phyloP scores from a whole-genome alignment of 2,329 filamentous ascomycete species.

The Penicillium sp. region DNA sequence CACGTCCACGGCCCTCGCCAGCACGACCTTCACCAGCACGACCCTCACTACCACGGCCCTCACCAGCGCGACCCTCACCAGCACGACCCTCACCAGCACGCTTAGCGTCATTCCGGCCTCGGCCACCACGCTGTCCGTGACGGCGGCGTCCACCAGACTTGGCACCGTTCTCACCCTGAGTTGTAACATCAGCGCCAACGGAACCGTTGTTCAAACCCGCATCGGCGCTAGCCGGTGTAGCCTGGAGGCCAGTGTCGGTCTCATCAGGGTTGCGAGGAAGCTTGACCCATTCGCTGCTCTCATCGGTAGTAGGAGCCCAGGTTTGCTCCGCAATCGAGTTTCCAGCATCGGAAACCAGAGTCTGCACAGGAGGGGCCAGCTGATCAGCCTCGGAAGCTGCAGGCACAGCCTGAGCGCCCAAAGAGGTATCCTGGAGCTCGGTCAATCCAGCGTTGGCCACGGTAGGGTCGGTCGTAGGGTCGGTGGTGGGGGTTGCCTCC shows the following conservation, averaged over 20 bases:
- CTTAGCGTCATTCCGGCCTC: conserved; percentile 37
- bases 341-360: conserved; percentile 44
- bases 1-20: conserved; percentile 38
- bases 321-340: conserved; percentile 52
- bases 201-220: conserved; percentile 59
- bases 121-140: conserved; percentile 30
- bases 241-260: conserved; percentile 65
- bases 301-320: conserved; percentile 55
- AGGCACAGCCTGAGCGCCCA: conserved; percentile 56
- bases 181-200: conserved; percentile 51
- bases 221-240: conserved; percentile 63
- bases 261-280: conserved; percentile 71
- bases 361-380: conserved; percentile 39
- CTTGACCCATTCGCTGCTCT: conserved; percentile 69
- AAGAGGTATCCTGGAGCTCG: conserved; percentile 53
- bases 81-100: conserved; percentile 13
- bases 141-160: conserved; percentile 39
- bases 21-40: too few relatives aligned
- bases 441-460: conserved; percentile 60
- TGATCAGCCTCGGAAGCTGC: conserved; percentile 24
- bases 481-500: conserved; percentile 24
- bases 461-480: conserved; percentile 56
- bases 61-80: not conserved
- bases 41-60: conserved; percentile 17
- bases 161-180: conserved; percentile 39